Evolutionary conservation across 768 basidiomycete genomes (phyloP).

Genomic region (Grammothele lineata): DNA sequence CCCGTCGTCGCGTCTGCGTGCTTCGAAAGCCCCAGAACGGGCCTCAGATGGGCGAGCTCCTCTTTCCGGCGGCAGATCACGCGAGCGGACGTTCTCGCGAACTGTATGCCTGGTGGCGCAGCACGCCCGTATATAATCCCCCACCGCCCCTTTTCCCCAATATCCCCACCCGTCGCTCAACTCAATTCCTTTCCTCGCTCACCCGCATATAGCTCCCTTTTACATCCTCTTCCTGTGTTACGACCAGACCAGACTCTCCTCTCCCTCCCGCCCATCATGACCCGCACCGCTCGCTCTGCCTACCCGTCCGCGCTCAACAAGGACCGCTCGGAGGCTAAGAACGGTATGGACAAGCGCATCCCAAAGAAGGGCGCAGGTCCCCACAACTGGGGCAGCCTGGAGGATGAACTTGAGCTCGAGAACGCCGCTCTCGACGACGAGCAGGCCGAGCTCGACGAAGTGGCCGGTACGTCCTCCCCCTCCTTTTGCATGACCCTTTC

Average conservation of each 20-base stretch:
- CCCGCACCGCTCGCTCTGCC: constrained; percentile 71
- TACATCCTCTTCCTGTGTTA: neutral
- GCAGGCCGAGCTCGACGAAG: constrained; percentile 37
- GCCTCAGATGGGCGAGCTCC: neutral
- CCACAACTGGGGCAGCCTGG: constrained; percentile 82
- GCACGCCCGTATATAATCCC: constrained; percentile 9
- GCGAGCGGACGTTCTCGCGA: constrained; percentile 6
- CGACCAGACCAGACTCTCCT: no score
- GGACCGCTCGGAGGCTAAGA: constrained; percentile 78
- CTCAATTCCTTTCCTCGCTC: no score
- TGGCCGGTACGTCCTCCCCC: constrained; percentile 15
- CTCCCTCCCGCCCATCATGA: constrained; percentile 44
- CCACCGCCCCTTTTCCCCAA: constrained; percentile 1
- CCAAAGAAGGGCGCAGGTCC: constrained; percentile 79
- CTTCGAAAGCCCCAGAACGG: constrained; percentile 12
- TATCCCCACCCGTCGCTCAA: constrained; percentile 1
- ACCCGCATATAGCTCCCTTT: neutral
- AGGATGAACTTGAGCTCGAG: constrained; percentile 61
- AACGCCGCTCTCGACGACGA: constrained; percentile 56
- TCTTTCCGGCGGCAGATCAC: constrained; percentile 8
- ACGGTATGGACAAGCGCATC: constrained; percentile 65
- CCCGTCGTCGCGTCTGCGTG: neutral
- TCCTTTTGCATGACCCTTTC: constrained; percentile 1
- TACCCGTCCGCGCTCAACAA: constrained; percentile 68
- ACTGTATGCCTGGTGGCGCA: constrained; percentile 3